Base-by-base conservation (phyloP, 2,329 filamentous ascomycete genomes). In the Ploettnerulaceae sp. region DNA sequence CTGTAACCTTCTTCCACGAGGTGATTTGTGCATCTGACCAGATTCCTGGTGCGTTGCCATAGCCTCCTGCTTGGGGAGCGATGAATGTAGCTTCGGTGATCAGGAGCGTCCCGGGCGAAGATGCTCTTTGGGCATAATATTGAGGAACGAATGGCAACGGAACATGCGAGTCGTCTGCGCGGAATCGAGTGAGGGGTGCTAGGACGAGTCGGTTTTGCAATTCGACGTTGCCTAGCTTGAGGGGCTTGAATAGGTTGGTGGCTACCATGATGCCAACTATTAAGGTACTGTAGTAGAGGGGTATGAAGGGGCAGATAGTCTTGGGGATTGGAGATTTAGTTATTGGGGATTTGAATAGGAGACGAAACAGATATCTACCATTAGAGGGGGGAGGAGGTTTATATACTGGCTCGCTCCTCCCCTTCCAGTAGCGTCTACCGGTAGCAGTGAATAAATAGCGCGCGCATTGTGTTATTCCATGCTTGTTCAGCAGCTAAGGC, bases 151-250 rank as follows among this genome's bases (percentile, higher is more conserved):
- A 53, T 39, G 67, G 64, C 4, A 58, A 52, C 9, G 74, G 73
- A 3, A 73, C 69, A 52, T 77, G 71, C 26, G 66, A 52, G 45
- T 75, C 64, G 44, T 69, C 67, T 40, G 67, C 67, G 41, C 75
- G 73, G 59, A 69, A 71, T 14, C 76, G 71, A n/a, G 77, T 80
- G 45, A 83, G 64, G 2, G 79, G 77, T 0, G 77, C 73, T 67
- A 82, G 72, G 31, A 69, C 71, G 28, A 82, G 56, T 3, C 72
- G 66, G 53, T 73, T 68, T 47, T 68, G 57, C 31, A 74, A 59
- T 29, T 62, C 49, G 12, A 62, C 42, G 12, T 63, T 63, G 51
- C 72, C 71, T 2, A 73, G 53, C 46, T 64, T 65, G 36, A 74
- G 50, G 2, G 71, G 69, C 26, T 64, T 58, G 59, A 74, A 75